Percentiles rank a stretch among this genome's conserved stretches.
These are phyloP conservation scores for Lentinus brumalis DNA, from an alignment of 768 basidiomycete species.

Conservation along the genomic window DNA sequence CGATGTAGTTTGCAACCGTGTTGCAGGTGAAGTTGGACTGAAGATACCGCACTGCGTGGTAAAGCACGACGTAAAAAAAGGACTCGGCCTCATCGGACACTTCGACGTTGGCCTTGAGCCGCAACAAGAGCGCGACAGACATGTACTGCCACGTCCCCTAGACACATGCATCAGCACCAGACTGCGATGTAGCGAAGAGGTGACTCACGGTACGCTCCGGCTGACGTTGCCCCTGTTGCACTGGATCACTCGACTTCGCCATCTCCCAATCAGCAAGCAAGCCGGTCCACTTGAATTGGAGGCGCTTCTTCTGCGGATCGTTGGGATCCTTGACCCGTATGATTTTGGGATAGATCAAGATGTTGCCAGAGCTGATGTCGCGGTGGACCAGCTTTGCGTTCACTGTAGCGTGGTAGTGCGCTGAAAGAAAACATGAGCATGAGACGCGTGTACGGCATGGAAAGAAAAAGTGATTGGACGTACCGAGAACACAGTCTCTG, in stretches of 20 bases:
- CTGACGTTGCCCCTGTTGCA: not conserved
- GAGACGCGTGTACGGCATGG: not conserved
- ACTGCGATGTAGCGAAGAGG: too few species aligned
- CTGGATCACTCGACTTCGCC: not conserved
- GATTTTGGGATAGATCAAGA: conserved; percentile 4
- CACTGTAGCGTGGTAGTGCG: not conserved
- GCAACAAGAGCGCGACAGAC: not conserved
- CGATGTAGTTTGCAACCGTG: too few species aligned
- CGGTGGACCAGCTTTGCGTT: conserved; percentile 1
- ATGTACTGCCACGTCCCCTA: not conserved
- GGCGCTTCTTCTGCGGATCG: not conserved
- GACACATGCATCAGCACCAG: too few species aligned
- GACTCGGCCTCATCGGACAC: conserved; percentile 22
- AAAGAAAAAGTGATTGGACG: not conserved
- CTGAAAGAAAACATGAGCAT: not conserved
- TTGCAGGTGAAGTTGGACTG: conserved; percentile 10
- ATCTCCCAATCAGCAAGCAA: conserved; percentile 12
- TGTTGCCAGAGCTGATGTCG: conserved; percentile 11
- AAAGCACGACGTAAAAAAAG: conserved; percentile 17
- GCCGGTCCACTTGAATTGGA: not conserved
- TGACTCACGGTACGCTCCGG: conserved; percentile 4
- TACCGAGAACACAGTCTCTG: not conserved
- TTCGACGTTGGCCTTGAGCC: not conserved
- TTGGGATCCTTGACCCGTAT: too few species aligned
- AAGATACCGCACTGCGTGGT: conserved; percentile 4